A percentile compares a stretch with the other conserved stretches of the same genome.
Evolutionary conservation across 1,284 basidiomycete species (phyloP).

Genomic region (Erythrobasidium hasegawianum): DNA sequence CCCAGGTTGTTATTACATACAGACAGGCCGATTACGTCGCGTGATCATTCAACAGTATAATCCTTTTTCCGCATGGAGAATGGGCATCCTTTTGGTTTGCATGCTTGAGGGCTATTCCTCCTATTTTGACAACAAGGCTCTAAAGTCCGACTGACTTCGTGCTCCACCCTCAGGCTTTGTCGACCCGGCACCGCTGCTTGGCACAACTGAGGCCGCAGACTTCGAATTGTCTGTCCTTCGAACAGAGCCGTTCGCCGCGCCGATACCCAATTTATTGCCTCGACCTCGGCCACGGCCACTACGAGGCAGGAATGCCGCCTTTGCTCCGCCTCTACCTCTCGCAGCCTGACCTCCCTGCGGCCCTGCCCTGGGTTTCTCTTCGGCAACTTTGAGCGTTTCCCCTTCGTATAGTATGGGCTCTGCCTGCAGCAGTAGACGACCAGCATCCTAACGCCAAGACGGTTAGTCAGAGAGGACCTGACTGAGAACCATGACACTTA

Average conservation of each 20-base stretch:
- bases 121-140: slow-evolving; percentile 11
- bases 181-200: neutral
- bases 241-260: slow-evolving; percentile 1
- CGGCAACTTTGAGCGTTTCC: neutral
- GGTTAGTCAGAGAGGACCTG: neutral
- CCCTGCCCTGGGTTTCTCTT: neutral
- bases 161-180: neutral
- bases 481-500: slow-evolving; percentile 51
- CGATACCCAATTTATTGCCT: slow-evolving; percentile 22
- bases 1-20: too few species aligned
- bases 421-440: slow-evolving; percentile 2
- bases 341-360: neutral
- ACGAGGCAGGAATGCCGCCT: slow-evolving; percentile 15
- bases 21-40: too few species aligned
- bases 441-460: slow-evolving; percentile 13
- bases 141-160: slow-evolving; percentile 29
- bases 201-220: neutral
- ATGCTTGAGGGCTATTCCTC: too few species aligned
- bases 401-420: slow-evolving; percentile 11
- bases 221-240: neutral
- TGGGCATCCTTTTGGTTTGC: too few species aligned
- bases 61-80: too few species aligned
- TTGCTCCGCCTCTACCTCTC: neutral
- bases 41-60: too few species aligned
- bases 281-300: slow-evolving; percentile 10